These are phyloP conservation scores for Halophytophthora polymorphica DNA, from an alignment of 352 stramenopile species.

Conservation along the genomic window DNA sequence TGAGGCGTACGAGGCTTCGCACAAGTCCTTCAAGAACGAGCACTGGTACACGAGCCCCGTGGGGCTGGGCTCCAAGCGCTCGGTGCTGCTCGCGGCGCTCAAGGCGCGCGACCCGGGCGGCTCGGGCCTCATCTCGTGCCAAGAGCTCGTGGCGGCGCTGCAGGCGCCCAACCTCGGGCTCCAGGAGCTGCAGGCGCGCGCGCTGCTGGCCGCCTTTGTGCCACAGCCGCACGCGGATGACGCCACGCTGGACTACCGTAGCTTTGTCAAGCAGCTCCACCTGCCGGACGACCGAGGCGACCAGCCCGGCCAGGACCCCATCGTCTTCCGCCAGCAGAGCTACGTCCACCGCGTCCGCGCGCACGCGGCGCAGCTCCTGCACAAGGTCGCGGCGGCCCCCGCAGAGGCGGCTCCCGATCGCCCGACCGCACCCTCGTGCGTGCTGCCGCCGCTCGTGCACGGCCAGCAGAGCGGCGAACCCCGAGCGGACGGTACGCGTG, in stretches of 20 bases:
- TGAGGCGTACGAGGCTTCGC: conserved; percentile 15
- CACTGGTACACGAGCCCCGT: conserved; percentile 53
- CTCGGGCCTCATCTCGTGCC: conserved; percentile 32
- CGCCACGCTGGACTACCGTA: conserved; percentile 34
- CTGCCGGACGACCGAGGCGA: conserved; percentile 11
- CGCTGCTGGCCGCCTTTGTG: conserved; percentile 35
- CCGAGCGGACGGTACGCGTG: no score
- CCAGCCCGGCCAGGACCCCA: conserved; percentile 24
- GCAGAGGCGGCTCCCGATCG: no score
- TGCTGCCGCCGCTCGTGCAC: conserved; percentile 1
- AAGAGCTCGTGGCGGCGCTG: conserved; percentile 32
- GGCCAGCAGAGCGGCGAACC: conserved; percentile 3
- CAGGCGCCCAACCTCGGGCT: conserved; percentile 34
- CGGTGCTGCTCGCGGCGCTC: conserved; percentile 41
- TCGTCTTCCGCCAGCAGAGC: conserved; percentile 42
- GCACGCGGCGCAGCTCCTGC: conserved; percentile 31
- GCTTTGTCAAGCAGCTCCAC: conserved; percentile 39
- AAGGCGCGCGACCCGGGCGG: conserved; percentile 34
- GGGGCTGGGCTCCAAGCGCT: conserved; percentile 39
- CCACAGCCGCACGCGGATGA: conserved; percentile 16
- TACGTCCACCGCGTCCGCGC: conserved; percentile 45
- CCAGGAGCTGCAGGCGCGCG: conserved; percentile 24
- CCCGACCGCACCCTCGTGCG: no score
- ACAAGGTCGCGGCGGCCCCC: conserved; percentile 17
- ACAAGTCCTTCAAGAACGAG: conserved; percentile 64